phyloP scores from a whole-genome alignment of 2,329 filamentous ascomycete genomes.

The Xylaria arbuscula region DNA sequence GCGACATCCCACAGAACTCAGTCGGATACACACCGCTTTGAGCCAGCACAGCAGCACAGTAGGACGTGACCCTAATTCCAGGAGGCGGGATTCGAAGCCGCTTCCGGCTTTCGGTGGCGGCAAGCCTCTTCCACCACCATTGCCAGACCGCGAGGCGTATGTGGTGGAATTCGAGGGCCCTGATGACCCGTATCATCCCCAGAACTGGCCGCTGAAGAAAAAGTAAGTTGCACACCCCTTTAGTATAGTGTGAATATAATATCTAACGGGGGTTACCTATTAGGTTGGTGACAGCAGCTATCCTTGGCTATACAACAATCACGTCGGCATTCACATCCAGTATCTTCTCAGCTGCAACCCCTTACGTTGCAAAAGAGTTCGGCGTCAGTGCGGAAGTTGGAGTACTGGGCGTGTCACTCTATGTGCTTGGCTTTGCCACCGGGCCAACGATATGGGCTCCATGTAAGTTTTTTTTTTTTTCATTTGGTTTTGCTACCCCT shows the following conservation, averaged over 20 bases:
- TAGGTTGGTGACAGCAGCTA: slow-evolving; percentile 70
- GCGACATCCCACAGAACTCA: slow-evolving; percentile 74
- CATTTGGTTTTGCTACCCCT: too few species aligned
- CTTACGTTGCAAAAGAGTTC: slow-evolving; percentile 66
- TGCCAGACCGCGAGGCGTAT: slow-evolving; percentile 79
- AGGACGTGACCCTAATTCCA: slow-evolving; percentile 62
- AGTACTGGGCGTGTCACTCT: slow-evolving; percentile 73
- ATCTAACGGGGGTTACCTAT: slow-evolving; percentile 6
- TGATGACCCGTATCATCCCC: slow-evolving; percentile 84
- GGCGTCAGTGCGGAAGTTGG: slow-evolving; percentile 71
- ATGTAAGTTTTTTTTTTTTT: slow-evolving; percentile 21
- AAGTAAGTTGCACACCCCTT: slow-evolving; percentile 66
- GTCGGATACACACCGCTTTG: slow-evolving; percentile 75
- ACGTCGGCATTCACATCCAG: slow-evolving; percentile 78
- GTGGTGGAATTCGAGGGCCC: slow-evolving; percentile 87
- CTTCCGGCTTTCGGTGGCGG: slow-evolving; percentile 77
- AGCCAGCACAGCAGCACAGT: slow-evolving; percentile 80
- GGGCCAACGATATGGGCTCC: slow-evolving; percentile 77
- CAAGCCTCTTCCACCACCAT: slow-evolving; percentile 77
- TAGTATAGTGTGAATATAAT: neutral
- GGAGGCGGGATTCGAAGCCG: slow-evolving; percentile 66
- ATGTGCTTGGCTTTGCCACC: slow-evolving; percentile 74
- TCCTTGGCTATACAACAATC: slow-evolving; percentile 79
- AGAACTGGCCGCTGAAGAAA: slow-evolving; percentile 85
- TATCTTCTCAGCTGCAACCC: slow-evolving; percentile 77